Percentiles rank a stretch among this genome's conserved stretches.
These are phyloP conservation scores for Penicillium coprophilum DNA, from an alignment of 495 filamentous ascomycete species.

Conservation along the genomic window DNA sequence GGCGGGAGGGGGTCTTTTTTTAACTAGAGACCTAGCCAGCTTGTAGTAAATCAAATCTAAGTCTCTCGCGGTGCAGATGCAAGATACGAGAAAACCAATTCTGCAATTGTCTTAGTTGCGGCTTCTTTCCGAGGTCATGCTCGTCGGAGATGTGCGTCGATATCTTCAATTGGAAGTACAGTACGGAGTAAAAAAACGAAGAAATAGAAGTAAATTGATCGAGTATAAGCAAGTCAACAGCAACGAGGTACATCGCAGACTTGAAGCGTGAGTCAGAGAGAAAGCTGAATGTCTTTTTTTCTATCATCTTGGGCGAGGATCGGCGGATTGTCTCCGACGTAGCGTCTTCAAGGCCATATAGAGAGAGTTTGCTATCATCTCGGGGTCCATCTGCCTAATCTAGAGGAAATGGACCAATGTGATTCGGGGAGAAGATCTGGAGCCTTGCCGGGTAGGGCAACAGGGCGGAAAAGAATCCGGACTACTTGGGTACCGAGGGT, in stretches of 20 bases:
- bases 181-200: not conserved
- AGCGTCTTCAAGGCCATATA: not conserved
- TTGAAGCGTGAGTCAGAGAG: conserved; percentile 22
- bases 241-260: conserved; percentile 4
- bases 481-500: conserved; percentile 1
- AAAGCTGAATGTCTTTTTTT: not conserved
- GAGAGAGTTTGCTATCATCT: not conserved
- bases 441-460: conserved; percentile 7
- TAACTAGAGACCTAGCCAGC: not conserved
- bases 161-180: conserved; percentile 16
- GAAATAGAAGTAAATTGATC: not conserved
- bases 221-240: not conserved
- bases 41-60: not conserved
- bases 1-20: not conserved
- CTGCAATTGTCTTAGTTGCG: conserved; percentile 4
- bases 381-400: conserved; percentile 9
- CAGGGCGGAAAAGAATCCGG: conserved; percentile 34
- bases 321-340: conserved; percentile 4
- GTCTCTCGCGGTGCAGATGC: not conserved
- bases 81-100: not conserved
- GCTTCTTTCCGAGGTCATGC: conserved; percentile 15
- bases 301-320: not conserved
- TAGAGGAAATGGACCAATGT: not conserved
- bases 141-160: not conserved
- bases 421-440: conserved; percentile 21